Evolutionary conservation across 2,329 filamentous ascomycete genomes (phyloP).

Genomic region (Chrysosporium keratinophilum): DNA sequence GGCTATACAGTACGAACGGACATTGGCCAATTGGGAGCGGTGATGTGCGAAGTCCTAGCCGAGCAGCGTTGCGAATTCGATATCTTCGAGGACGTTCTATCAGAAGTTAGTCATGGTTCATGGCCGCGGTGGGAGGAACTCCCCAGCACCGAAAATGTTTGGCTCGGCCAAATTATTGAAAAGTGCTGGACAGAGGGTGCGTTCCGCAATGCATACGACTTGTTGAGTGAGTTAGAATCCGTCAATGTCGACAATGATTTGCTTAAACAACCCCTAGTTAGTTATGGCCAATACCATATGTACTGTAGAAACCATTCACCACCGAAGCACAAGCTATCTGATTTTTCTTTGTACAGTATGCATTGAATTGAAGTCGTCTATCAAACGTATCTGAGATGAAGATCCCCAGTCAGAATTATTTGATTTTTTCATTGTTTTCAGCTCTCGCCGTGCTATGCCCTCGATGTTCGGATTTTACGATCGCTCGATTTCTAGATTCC

Average conservation of each 20-base stretch:
- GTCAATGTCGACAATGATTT: not conserved
- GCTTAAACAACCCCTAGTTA: not conserved
- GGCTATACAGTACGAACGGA: slow-evolving; percentile 24
- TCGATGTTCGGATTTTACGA: too few relatives aligned
- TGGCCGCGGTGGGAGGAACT: slow-evolving; percentile 21
- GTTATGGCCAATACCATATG: too few relatives aligned
- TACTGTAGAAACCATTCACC: too few relatives aligned
- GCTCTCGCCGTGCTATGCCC: too few relatives aligned
- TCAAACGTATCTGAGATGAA: too few relatives aligned
- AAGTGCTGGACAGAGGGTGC: slow-evolving; percentile 18
- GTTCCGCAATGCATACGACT: slow-evolving; percentile 1
- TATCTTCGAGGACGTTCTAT: slow-evolving; percentile 17
- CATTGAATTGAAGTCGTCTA: too few relatives aligned
- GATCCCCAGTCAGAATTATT: too few relatives aligned
- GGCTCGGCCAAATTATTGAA: slow-evolving; percentile 23
- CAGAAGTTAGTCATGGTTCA: slow-evolving; percentile 11
- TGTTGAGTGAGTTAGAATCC: not conserved
- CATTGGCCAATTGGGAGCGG: slow-evolving; percentile 24
- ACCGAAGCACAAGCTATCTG: too few relatives aligned
- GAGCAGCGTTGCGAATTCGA: slow-evolving; percentile 20
- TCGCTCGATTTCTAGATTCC: too few relatives aligned
- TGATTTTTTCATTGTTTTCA: too few relatives aligned
- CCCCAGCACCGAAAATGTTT: slow-evolving; percentile 20
- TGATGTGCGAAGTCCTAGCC: slow-evolving; percentile 25
- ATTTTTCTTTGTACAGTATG: too few relatives aligned